These are phyloP conservation scores for Thraustotheca clavata DNA, from an alignment of 352 stramenopile species.

Conservation along the genomic window DNA sequence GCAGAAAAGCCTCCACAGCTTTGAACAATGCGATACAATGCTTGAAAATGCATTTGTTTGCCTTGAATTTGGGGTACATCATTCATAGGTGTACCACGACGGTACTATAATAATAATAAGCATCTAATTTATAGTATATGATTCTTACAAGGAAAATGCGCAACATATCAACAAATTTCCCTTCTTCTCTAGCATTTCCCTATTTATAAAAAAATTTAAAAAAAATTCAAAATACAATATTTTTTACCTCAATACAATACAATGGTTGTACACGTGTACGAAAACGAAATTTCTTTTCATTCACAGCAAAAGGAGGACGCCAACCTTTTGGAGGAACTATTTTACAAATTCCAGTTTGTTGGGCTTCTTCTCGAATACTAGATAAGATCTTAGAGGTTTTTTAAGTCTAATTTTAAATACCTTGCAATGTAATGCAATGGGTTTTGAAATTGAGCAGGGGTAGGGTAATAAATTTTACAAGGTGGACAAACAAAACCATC, in stretches of 20 bases:
- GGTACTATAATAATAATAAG: conserved; percentile 29
- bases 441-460: conserved; percentile 80
- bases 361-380: conserved; percentile 84
- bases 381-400: neutral
- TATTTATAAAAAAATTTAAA: neutral
- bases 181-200: conserved; percentile 64
- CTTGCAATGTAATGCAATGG: conserved; percentile 91
- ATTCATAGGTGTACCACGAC: conserved; percentile 66
- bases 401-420: conserved; percentile 18
- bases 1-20: conserved; percentile 41
- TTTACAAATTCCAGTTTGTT: conserved; percentile 96
- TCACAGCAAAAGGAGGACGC: conserved; percentile 84
- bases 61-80: conserved; percentile 59
- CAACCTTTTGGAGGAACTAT: conserved; percentile 96
- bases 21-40: conserved; percentile 56
- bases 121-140: neutral
- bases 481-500: conserved; percentile 77
- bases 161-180: conserved; percentile 69
- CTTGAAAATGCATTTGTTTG: conserved; percentile 57
- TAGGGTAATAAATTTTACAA: conserved; percentile 82
- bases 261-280: conserved; percentile 94
- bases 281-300: conserved; percentile 85
- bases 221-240: neutral
- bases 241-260: conserved; percentile 69
- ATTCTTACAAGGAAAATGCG: conserved; percentile 50